phyloP scores from a whole-genome alignment of 306 rosid genomes.

The Vigna angularis region DNA sequence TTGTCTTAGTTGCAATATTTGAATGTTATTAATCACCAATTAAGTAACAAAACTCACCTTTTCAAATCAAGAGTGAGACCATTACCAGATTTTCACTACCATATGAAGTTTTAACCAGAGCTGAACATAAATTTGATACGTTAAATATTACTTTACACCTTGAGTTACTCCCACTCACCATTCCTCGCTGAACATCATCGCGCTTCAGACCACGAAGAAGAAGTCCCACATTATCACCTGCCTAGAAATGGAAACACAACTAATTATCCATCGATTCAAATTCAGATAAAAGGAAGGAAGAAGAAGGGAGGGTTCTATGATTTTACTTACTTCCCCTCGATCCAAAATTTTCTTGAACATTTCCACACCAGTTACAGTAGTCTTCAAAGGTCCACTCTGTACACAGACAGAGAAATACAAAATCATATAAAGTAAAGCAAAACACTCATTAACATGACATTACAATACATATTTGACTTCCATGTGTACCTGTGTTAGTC shows the following conservation, averaged over 20 bases:
- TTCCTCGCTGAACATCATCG: conserved; percentile 87
- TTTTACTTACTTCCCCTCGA: conserved; percentile 78
- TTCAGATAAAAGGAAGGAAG: neutral
- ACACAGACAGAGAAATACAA: conserved; percentile 39
- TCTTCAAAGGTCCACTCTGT: conserved; percentile 74
- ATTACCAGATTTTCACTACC: neutral
- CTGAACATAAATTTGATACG: conserved; percentile 1
- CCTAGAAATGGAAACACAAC: conserved; percentile 55
- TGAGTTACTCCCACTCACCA: conserved; percentile 58
- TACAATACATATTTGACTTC: neutral
- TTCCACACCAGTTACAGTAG: conserved; percentile 90
- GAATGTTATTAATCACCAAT: neutral
- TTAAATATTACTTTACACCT: neutral
- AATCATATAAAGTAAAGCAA: conserved; percentile 27
- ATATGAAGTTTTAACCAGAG: conserved; percentile 32
- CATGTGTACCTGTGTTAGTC: conserved; percentile 66
- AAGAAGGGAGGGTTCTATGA: neutral
- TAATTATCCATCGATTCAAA: conserved; percentile 38
- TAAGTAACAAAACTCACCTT: neutral
- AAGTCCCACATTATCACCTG: conserved; percentile 95
- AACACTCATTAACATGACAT: conserved; percentile 33
- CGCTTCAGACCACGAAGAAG: conserved; percentile 91
- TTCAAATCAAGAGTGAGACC: conserved; percentile 24
- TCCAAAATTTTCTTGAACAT: conserved; percentile 89
- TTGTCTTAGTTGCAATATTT: neutral